Evolutionary conservation across 208 protist species (phyloP).

Genomic region (Kentomonas sorsogonicus): DNA sequence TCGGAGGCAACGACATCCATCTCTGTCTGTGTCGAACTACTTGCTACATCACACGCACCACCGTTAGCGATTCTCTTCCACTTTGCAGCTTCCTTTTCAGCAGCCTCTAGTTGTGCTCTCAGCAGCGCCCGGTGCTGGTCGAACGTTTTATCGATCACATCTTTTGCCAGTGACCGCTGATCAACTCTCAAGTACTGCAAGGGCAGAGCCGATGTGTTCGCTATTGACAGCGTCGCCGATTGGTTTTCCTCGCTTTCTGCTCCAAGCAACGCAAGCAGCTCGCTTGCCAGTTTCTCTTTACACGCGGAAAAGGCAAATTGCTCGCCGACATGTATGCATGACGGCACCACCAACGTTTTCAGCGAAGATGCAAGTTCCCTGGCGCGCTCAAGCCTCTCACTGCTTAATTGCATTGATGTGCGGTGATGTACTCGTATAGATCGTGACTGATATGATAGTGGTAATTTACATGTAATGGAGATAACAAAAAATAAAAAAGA

Average conservation of each 20-base stretch:
- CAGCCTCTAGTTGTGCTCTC: slow-evolving; percentile 13
- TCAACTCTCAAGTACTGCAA: slow-evolving; percentile 13
- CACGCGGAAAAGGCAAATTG: slow-evolving; percentile 19
- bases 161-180: slow-evolving; percentile 15
- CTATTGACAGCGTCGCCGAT: neutral
- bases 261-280: slow-evolving; percentile 4
- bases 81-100: slow-evolving; percentile 15
- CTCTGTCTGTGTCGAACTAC: neutral
- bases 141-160: slow-evolving; percentile 19
- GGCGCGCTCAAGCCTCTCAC: too few species aligned
- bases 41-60: neutral
- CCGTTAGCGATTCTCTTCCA: slow-evolving; percentile 18
- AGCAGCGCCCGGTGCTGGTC: slow-evolving; percentile 21
- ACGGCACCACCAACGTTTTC: slow-evolving; percentile 13
- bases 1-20: neutral
- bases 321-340: slow-evolving; percentile 13
- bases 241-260: neutral
- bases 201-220: too few species aligned
- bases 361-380: too few species aligned
- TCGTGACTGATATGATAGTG: neutral
- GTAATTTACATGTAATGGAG: neutral
- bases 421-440: neutral
- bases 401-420: neutral
- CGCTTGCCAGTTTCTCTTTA: slow-evolving; percentile 13
- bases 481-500: slow-evolving; percentile 6